These are phyloP conservation scores for Cytospora piceae DNA, from an alignment of 2,329 filamentous ascomycete species.

Conservation along the genomic window DNA sequence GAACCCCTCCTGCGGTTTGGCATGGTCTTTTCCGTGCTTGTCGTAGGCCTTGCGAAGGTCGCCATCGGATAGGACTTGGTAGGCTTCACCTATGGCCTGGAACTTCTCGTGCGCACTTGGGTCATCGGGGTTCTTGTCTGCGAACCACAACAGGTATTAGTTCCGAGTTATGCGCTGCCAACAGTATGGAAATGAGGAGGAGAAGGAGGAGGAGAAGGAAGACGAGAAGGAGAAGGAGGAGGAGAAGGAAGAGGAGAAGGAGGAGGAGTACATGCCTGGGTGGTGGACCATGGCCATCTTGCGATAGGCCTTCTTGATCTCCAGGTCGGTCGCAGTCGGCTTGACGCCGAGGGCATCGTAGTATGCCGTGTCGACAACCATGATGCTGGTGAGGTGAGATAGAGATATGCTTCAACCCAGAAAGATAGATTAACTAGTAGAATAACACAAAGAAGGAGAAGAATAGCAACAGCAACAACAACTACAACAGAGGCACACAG, in stretches of 20 bases:
- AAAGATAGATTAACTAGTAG: background rate
- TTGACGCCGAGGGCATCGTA: conserved; percentile 86
- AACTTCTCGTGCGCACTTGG: conserved; percentile 93
- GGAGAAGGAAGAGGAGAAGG: background rate
- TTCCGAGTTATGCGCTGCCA: background rate
- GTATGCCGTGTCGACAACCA: conserved; percentile 88
- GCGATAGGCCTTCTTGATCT: conserved; percentile 97
- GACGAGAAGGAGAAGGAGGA: background rate
- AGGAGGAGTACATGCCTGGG: conserved; percentile 61
- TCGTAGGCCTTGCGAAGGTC: conserved; percentile 92
- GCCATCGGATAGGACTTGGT: conserved; percentile 82
- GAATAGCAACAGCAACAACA: background rate
- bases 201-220: too few species aligned
- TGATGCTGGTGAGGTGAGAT: conserved; percentile 45
- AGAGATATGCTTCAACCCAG: conserved; percentile 3
- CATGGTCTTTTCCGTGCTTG: conserved; percentile 94
- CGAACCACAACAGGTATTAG: conserved; percentile 23
- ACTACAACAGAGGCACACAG: background rate
- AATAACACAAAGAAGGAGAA: background rate
- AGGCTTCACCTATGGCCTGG: conserved; percentile 78
- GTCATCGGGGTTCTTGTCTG: conserved; percentile 97
- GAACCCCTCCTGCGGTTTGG: conserved; percentile 88
- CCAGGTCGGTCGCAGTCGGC: conserved; percentile 82
- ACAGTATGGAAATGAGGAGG: background rate
- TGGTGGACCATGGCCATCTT: conserved; percentile 94